Conservation (phyloP, 2,329 filamentous ascomycete genomes). For the Exophiala spinifera region DNA sequence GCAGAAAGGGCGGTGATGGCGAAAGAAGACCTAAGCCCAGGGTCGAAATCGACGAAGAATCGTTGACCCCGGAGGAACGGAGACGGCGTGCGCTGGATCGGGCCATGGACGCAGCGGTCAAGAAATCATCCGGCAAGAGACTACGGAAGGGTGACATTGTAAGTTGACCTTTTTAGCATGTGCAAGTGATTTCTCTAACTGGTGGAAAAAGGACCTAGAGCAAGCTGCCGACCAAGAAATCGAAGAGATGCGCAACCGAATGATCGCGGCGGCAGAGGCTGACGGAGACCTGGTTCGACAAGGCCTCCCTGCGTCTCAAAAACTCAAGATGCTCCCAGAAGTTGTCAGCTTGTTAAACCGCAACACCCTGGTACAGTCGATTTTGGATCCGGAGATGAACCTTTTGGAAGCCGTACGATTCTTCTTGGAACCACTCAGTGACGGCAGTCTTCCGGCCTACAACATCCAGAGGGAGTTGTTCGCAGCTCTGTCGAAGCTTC, state of each 20-base stretch:
- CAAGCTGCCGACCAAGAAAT: conserved; percentile 88
- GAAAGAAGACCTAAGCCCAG: conserved; percentile 49
- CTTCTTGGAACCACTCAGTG: conserved; percentile 92
- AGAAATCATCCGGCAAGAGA: conserved; percentile 69
- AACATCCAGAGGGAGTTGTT: conserved; percentile 97
- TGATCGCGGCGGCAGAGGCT: conserved; percentile 84
- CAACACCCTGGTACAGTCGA: conserved; percentile 74
- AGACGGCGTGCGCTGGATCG: conserved; percentile 79
- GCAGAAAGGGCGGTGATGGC: conserved; percentile 51
- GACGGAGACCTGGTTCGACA: conserved; percentile 79
- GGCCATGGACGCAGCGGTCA: conserved; percentile 83
- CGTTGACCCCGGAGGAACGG: conserved; percentile 67
- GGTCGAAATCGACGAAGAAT: conserved; percentile 70
- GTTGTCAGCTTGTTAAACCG: conserved; percentile 85
- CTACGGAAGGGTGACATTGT: conserved; percentile 86
- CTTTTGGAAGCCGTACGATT: conserved; percentile 92
- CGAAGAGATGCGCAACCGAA: conserved; percentile 77
- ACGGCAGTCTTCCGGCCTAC: conserved; percentile 91
- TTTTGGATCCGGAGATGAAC: conserved; percentile 93
- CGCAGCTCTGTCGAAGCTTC: conserved; percentile 71
- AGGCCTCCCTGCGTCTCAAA: conserved; percentile 80
- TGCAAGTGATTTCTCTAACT: conserved; percentile 20
- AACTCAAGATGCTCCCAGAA: conserved; percentile 88
- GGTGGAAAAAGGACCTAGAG: conserved; percentile 74
- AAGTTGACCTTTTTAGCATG: conserved; percentile 36